Evolutionary conservation across 176 grass and related monocot species (phyloP), one percentile per base, ranked within the genome.

Genomic region (Musa troglodytarum): DNA sequence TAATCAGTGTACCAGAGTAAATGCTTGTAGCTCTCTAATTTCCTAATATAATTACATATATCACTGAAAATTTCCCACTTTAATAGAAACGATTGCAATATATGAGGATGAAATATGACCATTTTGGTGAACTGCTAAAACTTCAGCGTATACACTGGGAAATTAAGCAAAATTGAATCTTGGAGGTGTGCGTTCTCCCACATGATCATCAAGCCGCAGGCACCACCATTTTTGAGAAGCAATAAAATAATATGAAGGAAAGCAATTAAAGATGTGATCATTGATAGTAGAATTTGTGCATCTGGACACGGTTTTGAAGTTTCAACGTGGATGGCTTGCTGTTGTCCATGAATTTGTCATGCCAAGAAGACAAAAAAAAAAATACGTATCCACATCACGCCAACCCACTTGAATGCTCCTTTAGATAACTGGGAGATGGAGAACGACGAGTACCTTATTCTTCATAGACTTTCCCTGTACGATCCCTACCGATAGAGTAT

Each of bases 371-470:
- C 13, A 14, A 0, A 14, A 54, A 61, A 54, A 14, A 54, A 54
- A 61, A 61, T 61, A 61, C 15, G 57, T 17, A 61, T 61, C 57
- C 57, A n/a, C 57, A 61, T 61, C 57, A 61, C 57, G 57, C 57
- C 57, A 61, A 1, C 57, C 57, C 57, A 61, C 57, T 61, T 21
- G 55, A 57, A 57, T n/a, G 28, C 26, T 75, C 61, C 10, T 53
- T 53, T 53, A 53, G 17, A 72, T 21, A 51, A 52, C 16, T 72
- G 1, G 29, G 43, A 72, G 49, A 72, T 22, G 19, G 17, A 11
- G 50, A 72, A 72, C 24, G 69, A 73, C 8, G 34, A 43, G 34
- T 43, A 43, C 5, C 34, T 43, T 4, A 43, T 43, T 43, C 34
- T 43, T 43, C 34, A 43, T 43, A 43, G 34, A 43, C 34, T 43